phyloP scores from a whole-genome alignment of 805 yeast species.

The Sungouiozyma intestinalis region DNA sequence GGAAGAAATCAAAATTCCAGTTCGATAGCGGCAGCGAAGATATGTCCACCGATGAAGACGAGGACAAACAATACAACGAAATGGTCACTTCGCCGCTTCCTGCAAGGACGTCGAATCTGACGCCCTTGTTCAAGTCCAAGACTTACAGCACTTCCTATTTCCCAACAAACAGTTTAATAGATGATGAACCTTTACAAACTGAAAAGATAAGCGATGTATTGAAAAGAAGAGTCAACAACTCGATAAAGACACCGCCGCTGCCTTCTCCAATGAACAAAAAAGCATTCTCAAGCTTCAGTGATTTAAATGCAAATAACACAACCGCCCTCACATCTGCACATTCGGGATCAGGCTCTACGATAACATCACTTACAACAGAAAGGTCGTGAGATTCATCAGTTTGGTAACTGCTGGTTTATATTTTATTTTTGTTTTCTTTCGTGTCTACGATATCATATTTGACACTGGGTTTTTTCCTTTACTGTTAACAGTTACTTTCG shows the following conservation, averaged over 20 bases:
- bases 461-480: not conserved
- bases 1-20: constrained; percentile 11
- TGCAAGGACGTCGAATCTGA: not conserved
- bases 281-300: not conserved
- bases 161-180: not conserved
- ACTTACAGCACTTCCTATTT: not conserved
- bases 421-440: not conserved
- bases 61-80: constrained; percentile 3
- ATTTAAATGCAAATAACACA: not conserved
- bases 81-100: not conserved
- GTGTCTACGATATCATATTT: not conserved
- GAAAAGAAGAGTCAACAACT: constrained; percentile 13
- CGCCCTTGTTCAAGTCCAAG: not conserved
- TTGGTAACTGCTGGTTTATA: not conserved
- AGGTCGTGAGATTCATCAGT: not conserved
- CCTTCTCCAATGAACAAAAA: not conserved
- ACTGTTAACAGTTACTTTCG: not conserved
- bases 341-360: constrained; percentile 4
- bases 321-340: not conserved
- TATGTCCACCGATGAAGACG: constrained; percentile 19
- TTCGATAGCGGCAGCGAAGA: constrained; percentile 22
- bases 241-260: too few species aligned
- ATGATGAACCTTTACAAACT: constrained; percentile 9
- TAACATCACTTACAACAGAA: not conserved
- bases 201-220: constrained; percentile 19